These are phyloP conservation scores for Collariella sp. DNA, from an alignment of 495 filamentous ascomycete genomes.

Conservation along the genomic window DNA sequence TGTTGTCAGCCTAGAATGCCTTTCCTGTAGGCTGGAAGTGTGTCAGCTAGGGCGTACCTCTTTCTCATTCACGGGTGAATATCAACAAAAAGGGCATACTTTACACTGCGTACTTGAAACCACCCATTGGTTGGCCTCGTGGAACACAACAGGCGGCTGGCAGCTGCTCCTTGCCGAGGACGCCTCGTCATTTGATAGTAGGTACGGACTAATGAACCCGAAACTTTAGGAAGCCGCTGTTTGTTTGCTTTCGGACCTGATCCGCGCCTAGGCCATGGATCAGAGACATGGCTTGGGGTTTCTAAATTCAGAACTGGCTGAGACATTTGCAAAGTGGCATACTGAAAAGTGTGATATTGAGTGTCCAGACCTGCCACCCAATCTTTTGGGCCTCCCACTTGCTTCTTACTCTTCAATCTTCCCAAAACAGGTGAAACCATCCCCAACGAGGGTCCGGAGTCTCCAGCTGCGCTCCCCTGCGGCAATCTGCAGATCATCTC, in stretches of 20 bases:
- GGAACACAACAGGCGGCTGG: background rate
- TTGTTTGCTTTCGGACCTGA: background rate
- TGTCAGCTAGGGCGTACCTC: background rate
- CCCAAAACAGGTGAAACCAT: background rate
- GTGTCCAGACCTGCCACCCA: background rate
- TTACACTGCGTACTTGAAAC: conserved; percentile 2
- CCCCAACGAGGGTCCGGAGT: background rate
- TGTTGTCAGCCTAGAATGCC: conserved; percentile 1
- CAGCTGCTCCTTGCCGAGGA: background rate
- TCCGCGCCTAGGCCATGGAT: background rate
- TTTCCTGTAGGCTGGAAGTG: background rate
- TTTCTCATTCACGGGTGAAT: conserved; percentile 6
- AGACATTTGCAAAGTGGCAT: background rate
- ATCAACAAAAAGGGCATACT: conserved; percentile 11
- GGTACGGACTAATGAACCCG: no score
- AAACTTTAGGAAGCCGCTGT: no score
- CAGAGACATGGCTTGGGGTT: background rate
- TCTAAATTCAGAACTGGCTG: background rate
- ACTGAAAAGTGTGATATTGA: background rate
- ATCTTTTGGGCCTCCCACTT: background rate
- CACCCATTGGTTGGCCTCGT: conserved; percentile 7
- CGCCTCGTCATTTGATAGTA: conserved; percentile 7
- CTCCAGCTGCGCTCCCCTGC: background rate
- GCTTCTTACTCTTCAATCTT: background rate
- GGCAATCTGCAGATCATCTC: background rate